Evolutionary conservation across 164 flowering plant genomes (phyloP).

Genomic region (Berberis vulgaris): DNA sequence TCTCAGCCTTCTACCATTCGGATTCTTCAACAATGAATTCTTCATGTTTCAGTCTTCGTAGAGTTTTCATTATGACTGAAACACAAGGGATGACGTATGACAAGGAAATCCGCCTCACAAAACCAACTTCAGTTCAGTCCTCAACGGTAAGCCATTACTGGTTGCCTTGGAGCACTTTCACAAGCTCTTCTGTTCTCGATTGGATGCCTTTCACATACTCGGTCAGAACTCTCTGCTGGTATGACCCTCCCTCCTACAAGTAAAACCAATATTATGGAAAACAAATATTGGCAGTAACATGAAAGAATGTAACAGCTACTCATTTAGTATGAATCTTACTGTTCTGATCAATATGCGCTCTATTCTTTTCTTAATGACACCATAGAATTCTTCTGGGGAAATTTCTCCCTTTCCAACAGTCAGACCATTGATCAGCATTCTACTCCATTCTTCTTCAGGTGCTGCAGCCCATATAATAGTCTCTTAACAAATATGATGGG

Average conservation of each 20-base stretch:
- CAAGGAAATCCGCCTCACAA: too few relatives aligned
- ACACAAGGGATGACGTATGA: background rate
- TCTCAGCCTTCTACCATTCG: too few relatives aligned
- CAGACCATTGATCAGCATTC: conserved; percentile 55
- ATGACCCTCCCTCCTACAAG: conserved; percentile 82
- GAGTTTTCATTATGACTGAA: background rate
- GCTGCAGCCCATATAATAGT: conserved; percentile 39
- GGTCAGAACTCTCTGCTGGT: conserved; percentile 64
- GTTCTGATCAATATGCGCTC: conserved; percentile 74
- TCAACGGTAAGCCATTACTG: conserved; percentile 5
- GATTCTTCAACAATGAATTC: too few relatives aligned
- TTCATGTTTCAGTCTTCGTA: too few relatives aligned
- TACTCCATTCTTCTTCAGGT: conserved; percentile 80
- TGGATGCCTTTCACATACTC: conserved; percentile 83
- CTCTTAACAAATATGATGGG: background rate
- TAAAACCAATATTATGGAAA: too few relatives aligned
- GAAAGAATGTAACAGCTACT: background rate
- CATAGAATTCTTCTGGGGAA: conserved; percentile 55
- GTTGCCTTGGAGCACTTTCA: conserved; percentile 42
- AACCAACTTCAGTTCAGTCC: too few relatives aligned
- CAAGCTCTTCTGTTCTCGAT: conserved; percentile 63
- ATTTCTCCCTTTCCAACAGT: conserved; percentile 67
- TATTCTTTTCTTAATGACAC: conserved; percentile 68
- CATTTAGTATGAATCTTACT: conserved; percentile 23
- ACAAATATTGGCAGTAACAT: background rate